These are phyloP conservation scores for Amanita fuliginea DNA, from an alignment of 768 basidiomycete species.

Conservation along the genomic window DNA sequence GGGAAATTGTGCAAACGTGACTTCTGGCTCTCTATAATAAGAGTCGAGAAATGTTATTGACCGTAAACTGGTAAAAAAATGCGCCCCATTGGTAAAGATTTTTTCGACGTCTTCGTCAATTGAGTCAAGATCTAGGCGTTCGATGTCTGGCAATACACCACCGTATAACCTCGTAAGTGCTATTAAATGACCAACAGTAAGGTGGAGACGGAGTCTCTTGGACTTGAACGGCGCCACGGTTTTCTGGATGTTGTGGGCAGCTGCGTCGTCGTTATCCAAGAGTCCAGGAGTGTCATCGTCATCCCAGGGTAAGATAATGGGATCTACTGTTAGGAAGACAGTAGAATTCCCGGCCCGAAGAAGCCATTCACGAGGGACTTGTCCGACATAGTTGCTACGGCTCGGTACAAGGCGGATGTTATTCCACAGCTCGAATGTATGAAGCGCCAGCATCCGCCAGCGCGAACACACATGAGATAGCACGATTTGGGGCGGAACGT, in stretches of 20 bases:
- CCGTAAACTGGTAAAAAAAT: neutral
- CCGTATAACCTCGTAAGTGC: too few species aligned
- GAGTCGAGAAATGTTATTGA: neutral
- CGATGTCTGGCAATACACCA: too few species aligned
- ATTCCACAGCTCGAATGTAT: neutral
- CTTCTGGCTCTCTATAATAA: neutral
- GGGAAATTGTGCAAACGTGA: neutral
- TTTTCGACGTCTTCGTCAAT: neutral
- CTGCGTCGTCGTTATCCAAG: neutral
- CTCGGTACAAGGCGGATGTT: neutral
- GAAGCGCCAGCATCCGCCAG: neutral
- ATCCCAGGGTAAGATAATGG: too few species aligned
- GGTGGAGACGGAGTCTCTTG: neutral
- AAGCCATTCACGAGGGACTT: too few species aligned
- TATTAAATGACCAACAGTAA: too few species aligned
- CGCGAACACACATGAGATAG: neutral
- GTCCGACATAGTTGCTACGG: too few species aligned
- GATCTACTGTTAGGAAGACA: too few species aligned
- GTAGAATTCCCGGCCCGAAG: too few species aligned
- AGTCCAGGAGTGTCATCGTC: too few species aligned
- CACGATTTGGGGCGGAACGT: neutral
- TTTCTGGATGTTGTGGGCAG: neutral
- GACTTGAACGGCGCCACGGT: neutral
- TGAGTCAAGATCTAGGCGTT: neutral
- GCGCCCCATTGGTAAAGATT: neutral